Evolutionary conservation across 306 rosid genomes (phyloP), one percentile per base, ranked within the genome.

Genomic region (Acacia crassicarpa): DNA sequence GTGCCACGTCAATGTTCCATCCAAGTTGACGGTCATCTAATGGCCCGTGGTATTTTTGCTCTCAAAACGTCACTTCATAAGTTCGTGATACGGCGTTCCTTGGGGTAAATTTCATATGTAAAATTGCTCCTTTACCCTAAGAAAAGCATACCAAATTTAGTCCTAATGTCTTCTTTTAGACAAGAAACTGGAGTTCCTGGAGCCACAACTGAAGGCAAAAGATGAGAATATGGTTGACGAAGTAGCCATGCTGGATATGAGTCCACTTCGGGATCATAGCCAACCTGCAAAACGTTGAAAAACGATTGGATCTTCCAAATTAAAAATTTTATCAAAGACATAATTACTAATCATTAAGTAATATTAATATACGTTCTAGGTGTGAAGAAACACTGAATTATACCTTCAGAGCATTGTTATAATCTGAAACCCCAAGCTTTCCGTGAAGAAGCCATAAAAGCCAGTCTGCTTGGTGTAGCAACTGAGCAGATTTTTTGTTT

Each of bases 391-490:
- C 77, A 74, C 71, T 4, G n/a, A 62, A 81, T 30, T 67, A 45
- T 77, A 87, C 97, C 97, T 93, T 95, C 25, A 95, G 79, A 80
- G 97, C 94, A 90, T 95, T 95, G 83, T 95, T 95, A 77, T 93
- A 95, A 81, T 95, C 98, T 35, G 98, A 88, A 72, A 91, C 85
- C 68, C 98, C 95, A 40, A 93, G 92, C 86, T 85, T 93, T 72
- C 97, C 98, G 75, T 95, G 98, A 84, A 95, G 97, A 85, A 95
- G 93, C 97, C 95, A 95, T 86, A 91, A 65, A 45, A 95, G 85
- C 98, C 98, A 91, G 89, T 95, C 98, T 22, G 97, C 97, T 91
- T 95, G 98, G 84, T 91, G 97, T 88, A 93, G 87, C 89, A 95
- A 87, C 46, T 88, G 75, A 20, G 97, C 95, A 67, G 91, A 86